Percentiles rank a stretch among this genome's conserved stretches.
phyloP scores from a whole-genome alignment of 192 early-diverging fungal species.

The Umbelopsis isabellina region DNA sequence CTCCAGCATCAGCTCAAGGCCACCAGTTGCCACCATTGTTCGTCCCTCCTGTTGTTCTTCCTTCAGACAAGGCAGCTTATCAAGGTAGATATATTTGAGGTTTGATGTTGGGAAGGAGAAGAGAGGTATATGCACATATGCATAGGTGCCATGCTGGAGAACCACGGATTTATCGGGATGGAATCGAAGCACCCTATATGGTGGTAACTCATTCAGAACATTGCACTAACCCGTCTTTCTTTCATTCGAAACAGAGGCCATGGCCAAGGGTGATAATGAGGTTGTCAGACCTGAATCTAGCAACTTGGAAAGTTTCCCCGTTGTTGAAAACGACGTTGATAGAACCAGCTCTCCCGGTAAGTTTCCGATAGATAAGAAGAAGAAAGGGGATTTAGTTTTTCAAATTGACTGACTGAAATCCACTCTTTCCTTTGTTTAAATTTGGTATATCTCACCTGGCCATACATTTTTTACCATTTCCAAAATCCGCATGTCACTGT shows the following conservation, averaged over 20 bases:
- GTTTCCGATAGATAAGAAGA: neutral
- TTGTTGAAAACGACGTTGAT: constrained; percentile 14
- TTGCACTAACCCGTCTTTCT: neutral
- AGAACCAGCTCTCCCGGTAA: constrained; percentile 11
- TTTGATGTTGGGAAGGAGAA: neutral
- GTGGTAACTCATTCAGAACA: too few relatives aligned
- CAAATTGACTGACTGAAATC: neutral
- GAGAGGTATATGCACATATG: too few relatives aligned
- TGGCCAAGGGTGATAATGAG: constrained; percentile 15
- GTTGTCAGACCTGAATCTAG: neutral
- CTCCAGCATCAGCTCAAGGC: neutral
- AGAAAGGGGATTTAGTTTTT: neutral
- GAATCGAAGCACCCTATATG: too few relatives aligned
- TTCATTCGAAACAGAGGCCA: neutral
- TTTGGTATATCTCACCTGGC: constrained; percentile 4
- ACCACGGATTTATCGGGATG: too few relatives aligned
- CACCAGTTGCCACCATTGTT: constrained; percentile 5
- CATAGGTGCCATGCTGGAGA: too few relatives aligned
- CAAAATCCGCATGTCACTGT: constrained; percentile 12
- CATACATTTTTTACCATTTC: constrained; percentile 14
- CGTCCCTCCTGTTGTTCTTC: constrained; percentile 13
- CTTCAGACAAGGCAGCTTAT: constrained; percentile 7
- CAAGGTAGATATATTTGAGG: neutral
- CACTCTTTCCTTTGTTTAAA: neutral
- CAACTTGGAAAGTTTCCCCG: constrained; percentile 14